Evolutionary conservation across 106 monocot species (phyloP).

Genomic region (Platanthera guangdongensis): DNA sequence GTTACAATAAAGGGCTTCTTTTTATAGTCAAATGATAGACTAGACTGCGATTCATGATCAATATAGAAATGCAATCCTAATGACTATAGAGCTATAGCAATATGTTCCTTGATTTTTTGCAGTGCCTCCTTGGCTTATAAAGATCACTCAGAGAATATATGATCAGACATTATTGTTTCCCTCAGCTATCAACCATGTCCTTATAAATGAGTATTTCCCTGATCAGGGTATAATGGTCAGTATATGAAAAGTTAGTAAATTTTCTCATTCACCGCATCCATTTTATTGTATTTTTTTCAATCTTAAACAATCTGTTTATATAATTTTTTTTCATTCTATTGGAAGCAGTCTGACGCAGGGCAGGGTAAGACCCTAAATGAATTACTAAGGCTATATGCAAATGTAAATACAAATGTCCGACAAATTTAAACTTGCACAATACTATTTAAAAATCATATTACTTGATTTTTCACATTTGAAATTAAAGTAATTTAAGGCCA

Average conservation of each 20-base stretch:
- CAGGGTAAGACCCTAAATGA: too few relatives aligned
- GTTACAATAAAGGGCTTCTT: too few relatives aligned
- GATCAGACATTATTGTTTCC: conserved; percentile 64
- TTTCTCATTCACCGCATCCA: neutral
- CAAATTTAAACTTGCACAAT: too few relatives aligned
- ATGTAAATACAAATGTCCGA: too few relatives aligned
- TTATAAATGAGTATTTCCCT: conserved; percentile 89
- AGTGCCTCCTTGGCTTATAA: conserved; percentile 91
- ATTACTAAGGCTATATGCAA: too few relatives aligned
- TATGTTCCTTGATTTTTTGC: conserved; percentile 13
- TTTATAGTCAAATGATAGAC: neutral
- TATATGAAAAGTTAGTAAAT: neutral
- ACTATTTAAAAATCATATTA: too few relatives aligned
- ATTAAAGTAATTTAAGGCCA: too few relatives aligned
- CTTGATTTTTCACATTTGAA: too few relatives aligned
- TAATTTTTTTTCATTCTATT: too few relatives aligned
- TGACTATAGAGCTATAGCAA: neutral
- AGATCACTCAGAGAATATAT: conserved; percentile 58
- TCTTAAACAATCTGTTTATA: too few relatives aligned
- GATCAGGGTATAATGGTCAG: conserved; percentile 98
- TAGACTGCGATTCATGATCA: neutral
- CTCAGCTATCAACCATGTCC: conserved; percentile 86
- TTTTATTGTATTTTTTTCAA: too few relatives aligned
- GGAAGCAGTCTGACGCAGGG: too few relatives aligned
- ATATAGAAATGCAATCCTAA: neutral